Percentiles rank a stretch among this genome's conserved stretches.
phyloP scores from a whole-genome alignment of 2,329 filamentous ascomycete species.

The Xylariaceae sp. region DNA sequence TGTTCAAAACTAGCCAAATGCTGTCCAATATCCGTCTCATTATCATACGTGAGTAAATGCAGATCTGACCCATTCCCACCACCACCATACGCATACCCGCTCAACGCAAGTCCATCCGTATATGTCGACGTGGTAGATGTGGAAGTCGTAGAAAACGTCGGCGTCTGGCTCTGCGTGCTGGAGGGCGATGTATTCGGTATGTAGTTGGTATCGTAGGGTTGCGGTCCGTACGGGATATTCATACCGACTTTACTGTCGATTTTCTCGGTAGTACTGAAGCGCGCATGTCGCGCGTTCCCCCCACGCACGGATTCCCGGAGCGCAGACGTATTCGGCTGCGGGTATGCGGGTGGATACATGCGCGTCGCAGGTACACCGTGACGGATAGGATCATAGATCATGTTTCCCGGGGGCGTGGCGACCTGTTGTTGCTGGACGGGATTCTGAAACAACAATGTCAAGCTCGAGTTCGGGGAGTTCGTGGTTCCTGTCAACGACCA shows the following conservation, averaged over 20 bases:
- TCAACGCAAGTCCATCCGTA: conserved; percentile 29
- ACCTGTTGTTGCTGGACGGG: conserved; percentile 37
- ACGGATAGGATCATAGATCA: conserved; percentile 56
- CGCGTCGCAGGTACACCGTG: conserved; percentile 48
- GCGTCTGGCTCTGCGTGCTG: conserved; percentile 35
- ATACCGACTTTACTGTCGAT: conserved; percentile 28
- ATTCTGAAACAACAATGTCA: conserved; percentile 74
- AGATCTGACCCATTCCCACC: conserved; percentile 25
- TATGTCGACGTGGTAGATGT: not conserved
- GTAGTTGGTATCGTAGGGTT: conserved; percentile 28
- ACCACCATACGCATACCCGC: conserved; percentile 31
- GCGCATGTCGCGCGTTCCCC: conserved; percentile 18
- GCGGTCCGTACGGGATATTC: conserved; percentile 37
- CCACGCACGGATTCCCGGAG: conserved; percentile 34
- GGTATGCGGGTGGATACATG: conserved; percentile 46
- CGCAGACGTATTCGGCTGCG: conserved; percentile 45
- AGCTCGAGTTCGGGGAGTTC: conserved; percentile 76
- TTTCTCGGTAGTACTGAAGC: conserved; percentile 33
- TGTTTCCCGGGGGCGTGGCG: conserved; percentile 50
- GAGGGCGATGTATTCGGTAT: conserved; percentile 38
- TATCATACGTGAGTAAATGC: conserved; percentile 32
- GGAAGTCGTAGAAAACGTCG: not conserved
- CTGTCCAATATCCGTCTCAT: conserved; percentile 34
- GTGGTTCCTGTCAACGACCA: conserved; percentile 86
- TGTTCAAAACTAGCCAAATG: conserved; percentile 32